phyloP scores from a whole-genome alignment of 805 yeast species.

The Priceomyces melissophilus region DNA sequence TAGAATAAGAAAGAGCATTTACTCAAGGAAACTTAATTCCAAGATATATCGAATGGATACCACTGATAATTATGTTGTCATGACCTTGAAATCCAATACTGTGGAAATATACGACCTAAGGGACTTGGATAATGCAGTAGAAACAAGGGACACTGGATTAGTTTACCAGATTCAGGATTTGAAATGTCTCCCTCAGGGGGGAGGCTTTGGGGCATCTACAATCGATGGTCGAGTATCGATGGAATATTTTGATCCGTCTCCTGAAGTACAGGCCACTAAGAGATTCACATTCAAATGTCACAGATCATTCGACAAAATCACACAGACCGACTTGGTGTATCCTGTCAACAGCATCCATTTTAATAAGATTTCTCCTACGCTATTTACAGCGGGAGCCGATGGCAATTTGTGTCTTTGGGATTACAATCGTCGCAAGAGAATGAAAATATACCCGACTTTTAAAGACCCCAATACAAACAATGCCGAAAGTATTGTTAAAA shows the following conservation, averaged over 20 bases:
- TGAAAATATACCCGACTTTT: constrained; percentile 38
- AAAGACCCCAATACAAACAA: constrained; percentile 9
- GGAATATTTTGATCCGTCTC: constrained; percentile 57
- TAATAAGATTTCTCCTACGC: constrained; percentile 31
- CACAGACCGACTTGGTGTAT: constrained; percentile 48
- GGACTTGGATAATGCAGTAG: constrained; percentile 41
- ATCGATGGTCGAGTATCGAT: constrained; percentile 82
- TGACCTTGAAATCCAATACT: constrained; percentile 51
- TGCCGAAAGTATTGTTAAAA: constrained; percentile 22
- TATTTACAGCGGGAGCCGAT: constrained; percentile 54
- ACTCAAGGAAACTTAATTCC: constrained; percentile 25
- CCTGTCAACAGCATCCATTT: constrained; percentile 51
- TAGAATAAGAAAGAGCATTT: constrained; percentile 12
- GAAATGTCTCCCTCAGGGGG: constrained; percentile 47
- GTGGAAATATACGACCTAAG: constrained; percentile 59
- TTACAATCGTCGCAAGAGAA: constrained; percentile 39
- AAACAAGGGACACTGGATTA: constrained; percentile 59
- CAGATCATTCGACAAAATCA: constrained; percentile 36
- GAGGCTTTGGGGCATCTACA: constrained; percentile 66
- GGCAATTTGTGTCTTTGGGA: constrained; percentile 52
- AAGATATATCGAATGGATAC: constrained; percentile 66
- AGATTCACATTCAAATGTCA: constrained; percentile 85
- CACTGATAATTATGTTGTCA: constrained; percentile 40
- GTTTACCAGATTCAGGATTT: constrained; percentile 62
- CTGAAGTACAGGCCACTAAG: constrained; percentile 34